Conservation (phyloP, 176 grass and related monocot genomes). For the Avena sativa region DNA sequence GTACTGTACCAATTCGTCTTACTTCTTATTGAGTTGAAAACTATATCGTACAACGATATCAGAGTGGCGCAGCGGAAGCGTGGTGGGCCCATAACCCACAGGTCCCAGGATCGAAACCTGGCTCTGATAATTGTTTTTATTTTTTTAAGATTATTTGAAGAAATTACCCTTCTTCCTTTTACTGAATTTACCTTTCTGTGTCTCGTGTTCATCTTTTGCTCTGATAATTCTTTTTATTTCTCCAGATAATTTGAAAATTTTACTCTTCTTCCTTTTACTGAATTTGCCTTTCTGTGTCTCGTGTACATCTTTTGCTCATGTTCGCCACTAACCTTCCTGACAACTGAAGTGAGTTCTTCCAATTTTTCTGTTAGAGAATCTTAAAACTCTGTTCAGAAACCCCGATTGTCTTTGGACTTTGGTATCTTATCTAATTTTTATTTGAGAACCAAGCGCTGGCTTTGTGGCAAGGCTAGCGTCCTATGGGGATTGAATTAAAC, state of each 20-base stretch:
- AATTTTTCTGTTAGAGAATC: not conserved
- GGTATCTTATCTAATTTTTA: not conserved
- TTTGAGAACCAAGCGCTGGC: too few relatives aligned
- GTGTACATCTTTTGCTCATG: not conserved
- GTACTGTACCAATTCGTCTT: too few relatives aligned
- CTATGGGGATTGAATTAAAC: too few relatives aligned
- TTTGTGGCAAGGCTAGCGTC: too few relatives aligned
- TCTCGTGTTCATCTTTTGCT: constrained; percentile 9
- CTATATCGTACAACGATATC: constrained; percentile 26
- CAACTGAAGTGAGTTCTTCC: not conserved
- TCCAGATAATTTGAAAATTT: not conserved
- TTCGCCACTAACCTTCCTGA: not conserved
- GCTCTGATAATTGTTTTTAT: not conserved
- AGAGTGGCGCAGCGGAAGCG: constrained; percentile 95
- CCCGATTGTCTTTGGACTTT: not conserved
- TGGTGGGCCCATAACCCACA: constrained; percentile 99
- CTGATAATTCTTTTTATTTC: not conserved
- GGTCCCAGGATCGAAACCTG: constrained; percentile 90
- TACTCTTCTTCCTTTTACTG: not conserved
- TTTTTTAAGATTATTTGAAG: not conserved
- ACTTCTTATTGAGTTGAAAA: too few relatives aligned
- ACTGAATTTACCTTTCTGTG: not conserved
- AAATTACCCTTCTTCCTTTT: not conserved
- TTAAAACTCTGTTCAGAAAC: not conserved
- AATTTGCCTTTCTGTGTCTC: not conserved